Conservation (phyloP, 2,329 filamentous ascomycete species). For the Fonsecaea multimorphosa region DNA sequence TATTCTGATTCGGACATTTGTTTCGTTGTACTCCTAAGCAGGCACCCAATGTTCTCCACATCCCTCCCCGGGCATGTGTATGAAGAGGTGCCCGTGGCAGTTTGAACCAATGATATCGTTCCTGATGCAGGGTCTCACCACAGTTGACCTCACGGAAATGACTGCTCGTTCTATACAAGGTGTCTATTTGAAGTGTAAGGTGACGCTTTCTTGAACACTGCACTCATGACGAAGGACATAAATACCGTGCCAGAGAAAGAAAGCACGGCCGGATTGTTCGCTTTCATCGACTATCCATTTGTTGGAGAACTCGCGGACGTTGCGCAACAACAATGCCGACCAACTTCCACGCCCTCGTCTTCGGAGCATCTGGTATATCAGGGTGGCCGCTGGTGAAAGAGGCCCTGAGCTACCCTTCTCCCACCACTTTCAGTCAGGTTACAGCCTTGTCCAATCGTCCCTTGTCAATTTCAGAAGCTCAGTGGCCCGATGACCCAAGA, state of each 20-base stretch:
- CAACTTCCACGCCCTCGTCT: constrained; percentile 47
- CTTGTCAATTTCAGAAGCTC: constrained; percentile 43
- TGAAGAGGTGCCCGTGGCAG: neutral
- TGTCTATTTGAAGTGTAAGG: neutral
- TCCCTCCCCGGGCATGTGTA: neutral
- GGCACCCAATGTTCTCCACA: neutral
- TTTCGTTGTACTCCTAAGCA: neutral
- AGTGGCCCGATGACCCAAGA: constrained; percentile 47
- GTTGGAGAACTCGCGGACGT: neutral
- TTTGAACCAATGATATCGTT: neutral
- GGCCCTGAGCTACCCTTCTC: constrained; percentile 47
- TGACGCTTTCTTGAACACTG: neutral
- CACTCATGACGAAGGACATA: neutral
- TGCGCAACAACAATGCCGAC: constrained; percentile 12
- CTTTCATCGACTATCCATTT: neutral
- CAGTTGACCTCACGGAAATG: neutral
- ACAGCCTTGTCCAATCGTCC: constrained; percentile 53
- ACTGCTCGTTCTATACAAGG: neutral
- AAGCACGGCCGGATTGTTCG: neutral
- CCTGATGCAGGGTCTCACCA: neutral
- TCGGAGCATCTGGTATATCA: constrained; percentile 52
- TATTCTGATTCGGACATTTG: neutral
- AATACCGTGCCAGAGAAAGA: neutral
- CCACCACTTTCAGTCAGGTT: constrained; percentile 45
- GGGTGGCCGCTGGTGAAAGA: constrained; percentile 54